Evolutionary conservation across 2,329 filamentous ascomycete genomes (phyloP).

Genomic region (Colletotrichum sublineola): DNA sequence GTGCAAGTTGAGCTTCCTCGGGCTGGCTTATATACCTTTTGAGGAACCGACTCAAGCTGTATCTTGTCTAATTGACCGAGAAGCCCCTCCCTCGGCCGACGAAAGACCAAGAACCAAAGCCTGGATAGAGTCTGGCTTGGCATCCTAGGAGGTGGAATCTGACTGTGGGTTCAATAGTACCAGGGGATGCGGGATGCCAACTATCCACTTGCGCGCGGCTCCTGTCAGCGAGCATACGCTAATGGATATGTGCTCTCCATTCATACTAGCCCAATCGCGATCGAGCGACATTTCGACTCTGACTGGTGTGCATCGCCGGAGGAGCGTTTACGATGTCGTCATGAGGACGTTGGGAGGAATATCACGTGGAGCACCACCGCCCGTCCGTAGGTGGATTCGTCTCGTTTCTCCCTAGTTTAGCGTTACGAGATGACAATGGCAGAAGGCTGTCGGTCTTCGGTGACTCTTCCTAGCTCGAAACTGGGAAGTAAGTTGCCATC

Average conservation of each 20-base stretch:
- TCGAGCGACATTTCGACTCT: neutral
- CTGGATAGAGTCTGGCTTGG: conserved; percentile 1
- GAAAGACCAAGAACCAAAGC: neutral
- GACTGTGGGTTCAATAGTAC: neutral
- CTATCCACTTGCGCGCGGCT: neutral
- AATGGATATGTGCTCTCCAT: neutral
- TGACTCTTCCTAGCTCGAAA: neutral
- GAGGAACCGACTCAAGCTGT: neutral
- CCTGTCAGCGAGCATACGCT: neutral
- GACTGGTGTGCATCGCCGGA: neutral
- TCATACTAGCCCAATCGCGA: neutral
- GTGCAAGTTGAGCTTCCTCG: too few relatives aligned
- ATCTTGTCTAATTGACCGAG: neutral
- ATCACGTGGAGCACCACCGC: neutral
- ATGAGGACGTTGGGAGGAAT: conserved; percentile 14
- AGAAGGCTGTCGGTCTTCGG: neutral
- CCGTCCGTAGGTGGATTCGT: conserved; percentile 3
- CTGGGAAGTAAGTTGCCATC: neutral
- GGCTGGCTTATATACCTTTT: conserved; percentile 9
- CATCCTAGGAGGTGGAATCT: neutral
- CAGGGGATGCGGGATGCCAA: neutral
- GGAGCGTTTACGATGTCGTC: conserved; percentile 27
- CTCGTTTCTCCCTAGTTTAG: neutral
- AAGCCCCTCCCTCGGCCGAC: neutral
- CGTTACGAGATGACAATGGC: neutral